phyloP scores from a whole-genome alignment of 2,329 filamentous ascomycete species.

The Calonectria multiphialidica region DNA sequence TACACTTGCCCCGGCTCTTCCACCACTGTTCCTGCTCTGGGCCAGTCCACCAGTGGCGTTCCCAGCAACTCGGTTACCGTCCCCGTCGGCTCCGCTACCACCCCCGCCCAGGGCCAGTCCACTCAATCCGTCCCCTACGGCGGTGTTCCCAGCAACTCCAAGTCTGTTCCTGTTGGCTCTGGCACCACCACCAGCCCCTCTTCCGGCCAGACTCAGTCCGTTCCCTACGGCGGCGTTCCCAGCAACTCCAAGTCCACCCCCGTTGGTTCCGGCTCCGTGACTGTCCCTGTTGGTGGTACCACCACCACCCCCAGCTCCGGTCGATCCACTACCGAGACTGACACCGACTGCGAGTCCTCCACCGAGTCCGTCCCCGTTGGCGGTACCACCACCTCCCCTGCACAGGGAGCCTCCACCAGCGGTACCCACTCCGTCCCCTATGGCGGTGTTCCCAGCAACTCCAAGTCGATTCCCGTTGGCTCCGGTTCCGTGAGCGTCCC shows the following conservation, averaged over 20 bases:
- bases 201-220: not conserved
- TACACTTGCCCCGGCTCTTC: not conserved
- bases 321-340: conserved; percentile 3
- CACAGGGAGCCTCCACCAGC: not conserved
- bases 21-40: not conserved
- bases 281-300: conserved; percentile 19
- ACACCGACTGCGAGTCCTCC: conserved; percentile 17
- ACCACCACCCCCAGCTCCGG: conserved; percentile 17
- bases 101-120: not conserved
- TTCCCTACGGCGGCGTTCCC: not conserved
- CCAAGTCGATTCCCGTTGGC: conserved; percentile 14
- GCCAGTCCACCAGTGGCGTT: too few relatives aligned
- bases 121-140: not conserved
- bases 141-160: not conserved
- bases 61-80: too few relatives aligned
- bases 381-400: not conserved
- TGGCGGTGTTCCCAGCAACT: conserved; percentile 6
- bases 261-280: conserved; percentile 14
- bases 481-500: conserved; percentile 1
- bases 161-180: too few relatives aligned
- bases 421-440: not conserved
- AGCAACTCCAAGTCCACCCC: not conserved
- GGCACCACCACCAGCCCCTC: not conserved
- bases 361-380: not conserved
- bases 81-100: conserved; percentile 11